Evolutionary conservation across 768 basidiomycete genomes (phyloP).

Genomic region (Rhizopogon vinicolor): DNA sequence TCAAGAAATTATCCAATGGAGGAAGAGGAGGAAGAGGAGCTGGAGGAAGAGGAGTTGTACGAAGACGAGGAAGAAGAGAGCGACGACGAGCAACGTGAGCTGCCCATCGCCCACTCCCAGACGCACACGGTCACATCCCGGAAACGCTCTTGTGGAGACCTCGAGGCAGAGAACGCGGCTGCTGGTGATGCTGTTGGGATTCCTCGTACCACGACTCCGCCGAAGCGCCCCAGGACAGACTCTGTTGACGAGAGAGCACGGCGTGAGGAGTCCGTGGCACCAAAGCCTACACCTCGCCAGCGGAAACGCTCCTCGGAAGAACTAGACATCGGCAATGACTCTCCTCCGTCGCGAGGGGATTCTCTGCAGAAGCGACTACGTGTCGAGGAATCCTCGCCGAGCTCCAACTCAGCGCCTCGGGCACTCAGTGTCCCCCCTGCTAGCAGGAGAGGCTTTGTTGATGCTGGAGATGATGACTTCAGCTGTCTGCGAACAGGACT

Average conservation of each 20-base stretch:
- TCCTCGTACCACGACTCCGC: constrained; percentile 30
- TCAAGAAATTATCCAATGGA: constrained; percentile 6
- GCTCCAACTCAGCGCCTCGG: constrained; percentile 1
- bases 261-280: neutral
- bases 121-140: constrained; percentile 17
- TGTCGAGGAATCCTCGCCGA: constrained; percentile 12
- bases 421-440: constrained; percentile 15
- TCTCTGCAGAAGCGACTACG: constrained; percentile 23
- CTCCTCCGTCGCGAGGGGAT: constrained; percentile 8
- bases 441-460: constrained; percentile 2
- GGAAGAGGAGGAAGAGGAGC: constrained; percentile 20
- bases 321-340: constrained; percentile 24
- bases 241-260: constrained; percentile 1
- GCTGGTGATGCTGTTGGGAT: neutral
- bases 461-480: constrained; percentile 9
- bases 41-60: constrained; percentile 15
- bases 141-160: constrained; percentile 34
- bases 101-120: constrained; percentile 4
- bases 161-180: constrained; percentile 23
- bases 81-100: constrained; percentile 13
- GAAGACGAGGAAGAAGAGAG: constrained; percentile 31
- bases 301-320: constrained; percentile 51
- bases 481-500: constrained; percentile 19
- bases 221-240: constrained; percentile 33
- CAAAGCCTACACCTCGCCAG: constrained; percentile 18